Base-by-base conservation (phyloP, 177 flowering plant species). In the Vitis hybrid region DNA sequence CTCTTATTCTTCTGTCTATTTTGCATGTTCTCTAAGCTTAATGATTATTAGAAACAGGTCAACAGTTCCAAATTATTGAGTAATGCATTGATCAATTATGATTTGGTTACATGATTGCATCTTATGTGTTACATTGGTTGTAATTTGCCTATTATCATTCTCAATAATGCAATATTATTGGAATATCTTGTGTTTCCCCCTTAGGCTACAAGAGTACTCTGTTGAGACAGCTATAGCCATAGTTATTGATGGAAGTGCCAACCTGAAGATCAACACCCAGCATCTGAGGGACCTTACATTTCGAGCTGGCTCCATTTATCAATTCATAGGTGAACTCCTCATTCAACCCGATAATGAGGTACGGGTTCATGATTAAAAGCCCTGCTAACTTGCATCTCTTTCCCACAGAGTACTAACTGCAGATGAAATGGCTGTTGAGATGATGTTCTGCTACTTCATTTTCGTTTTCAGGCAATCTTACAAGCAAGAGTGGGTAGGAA, bases 311-410 rank as follows among this genome's bases (percentile, higher is more conserved):
- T 90, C 90, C 51, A 73, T 86, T 60, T 94, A 88, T 72, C 97
- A 94, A 60, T 93, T 93, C 80, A 93, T 93, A 49, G 98, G 96
- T 31, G 98, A 95, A 82, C 88, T 93, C 59, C 75, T 59, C 50
- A 66, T 93, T 74, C 81, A 81, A 54, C 75, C 87, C 10, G 74
- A 77, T 72, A 76, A 77, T 70, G 86, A 88, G 85, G 97, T 92
- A 69, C 50, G 71, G 6, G 18, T 9, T 61, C 61, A 10, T 53
- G 48, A 7, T 39, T 39, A 39, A 39, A 29, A 8, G 8, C 48
- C 48, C 48, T 39, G 48, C 9, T 39, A 39, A 39, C n/a, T 48
- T 60, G 22, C 16, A 11, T 13, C 34, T 12, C 58, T 61, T 34
- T 26, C 63, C 49, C 58, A 11, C 68, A 29, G 31, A 26, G 48